Evolutionary conservation across 345 rosid genomes (phyloP), one percentile per base, ranked within the genome.

Genomic region (Camelina neglecta): DNA sequence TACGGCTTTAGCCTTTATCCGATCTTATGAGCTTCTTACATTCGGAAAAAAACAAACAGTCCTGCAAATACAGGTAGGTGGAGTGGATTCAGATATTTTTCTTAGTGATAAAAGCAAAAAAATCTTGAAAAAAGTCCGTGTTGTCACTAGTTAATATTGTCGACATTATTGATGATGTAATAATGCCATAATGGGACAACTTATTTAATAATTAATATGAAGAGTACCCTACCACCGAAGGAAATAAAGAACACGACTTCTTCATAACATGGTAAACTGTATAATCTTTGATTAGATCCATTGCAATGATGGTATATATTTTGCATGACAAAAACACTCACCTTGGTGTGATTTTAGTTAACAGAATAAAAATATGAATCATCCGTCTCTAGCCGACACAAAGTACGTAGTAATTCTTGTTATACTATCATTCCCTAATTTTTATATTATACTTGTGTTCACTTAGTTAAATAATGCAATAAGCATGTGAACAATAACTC

Each of bases 161-260:
- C 75, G 75, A 75, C 64, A 69, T 8, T 62, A 62, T 69, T 69
- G 42, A 69, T 16, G 60, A 61, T 61, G 56, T 60, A 60, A 21
- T 21, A 21, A 21, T 21, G 23, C 23, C 23, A 60, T 68, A 69
- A 76, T 31, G 50, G 75, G 54, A n/a, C 65, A 76, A 21, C 68
- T 47, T 69, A 21, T 61, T 31, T 7, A 20, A 62, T 69, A 21
- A 53, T 31, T 7, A 20, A 62, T 35, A 63, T 2, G 35, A 44
- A 69, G 42, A 47, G 42, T 54, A 76, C 75, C 80, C 75, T 58
- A 76, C 66, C 80, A 70, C 66, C 31, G 8, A 55, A 54, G 47
- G 49, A 53, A 53, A 60, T 75, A 15, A 21, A 61, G 75, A 69
- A 69, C 69, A 76, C 51, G 80, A 55, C 71, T 44, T 47, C 35